A percentile compares a stretch with the other conserved stretches of the same genome.
Evolutionary conservation across 495 filamentous ascomycete species (phyloP).

Genomic region (Viridothelium virens): DNA sequence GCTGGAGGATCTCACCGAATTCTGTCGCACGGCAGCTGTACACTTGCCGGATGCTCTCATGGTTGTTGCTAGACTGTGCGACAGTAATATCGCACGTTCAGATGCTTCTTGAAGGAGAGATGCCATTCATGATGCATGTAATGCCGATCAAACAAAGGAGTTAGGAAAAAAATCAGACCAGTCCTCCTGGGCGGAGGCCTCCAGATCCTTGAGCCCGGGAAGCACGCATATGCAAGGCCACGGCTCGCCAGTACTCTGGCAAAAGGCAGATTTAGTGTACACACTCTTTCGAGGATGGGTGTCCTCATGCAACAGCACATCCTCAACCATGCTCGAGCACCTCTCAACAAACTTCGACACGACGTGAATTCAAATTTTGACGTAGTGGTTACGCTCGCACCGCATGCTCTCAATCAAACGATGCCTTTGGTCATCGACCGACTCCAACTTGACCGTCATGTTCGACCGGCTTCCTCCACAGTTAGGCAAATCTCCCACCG

Average conservation of each 20-base stretch:
- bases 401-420: background rate
- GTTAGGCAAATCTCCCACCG: background rate
- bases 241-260: background rate
- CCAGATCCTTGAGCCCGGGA: background rate
- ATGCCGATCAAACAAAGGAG: background rate
- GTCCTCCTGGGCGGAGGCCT: background rate
- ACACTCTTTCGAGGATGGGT: background rate
- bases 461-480: background rate
- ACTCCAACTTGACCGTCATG: background rate
- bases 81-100: background rate
- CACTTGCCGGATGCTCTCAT: background rate
- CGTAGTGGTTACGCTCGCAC: conserved; percentile 6
- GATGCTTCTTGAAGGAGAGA: background rate
- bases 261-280: no score
- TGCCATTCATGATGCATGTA: background rate
- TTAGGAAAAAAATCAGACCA: background rate
- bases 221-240: background rate
- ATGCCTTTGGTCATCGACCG: background rate
- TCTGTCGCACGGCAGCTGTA: background rate
- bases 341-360: background rate
- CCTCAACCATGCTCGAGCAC: conserved; percentile 4
- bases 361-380: background rate
- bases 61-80: background rate
- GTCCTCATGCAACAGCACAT: background rate
- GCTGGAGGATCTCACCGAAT: background rate